Evolutionary conservation across 2,329 filamentous ascomycete genomes (phyloP).

Genomic region (Curvularia sp.): DNA sequence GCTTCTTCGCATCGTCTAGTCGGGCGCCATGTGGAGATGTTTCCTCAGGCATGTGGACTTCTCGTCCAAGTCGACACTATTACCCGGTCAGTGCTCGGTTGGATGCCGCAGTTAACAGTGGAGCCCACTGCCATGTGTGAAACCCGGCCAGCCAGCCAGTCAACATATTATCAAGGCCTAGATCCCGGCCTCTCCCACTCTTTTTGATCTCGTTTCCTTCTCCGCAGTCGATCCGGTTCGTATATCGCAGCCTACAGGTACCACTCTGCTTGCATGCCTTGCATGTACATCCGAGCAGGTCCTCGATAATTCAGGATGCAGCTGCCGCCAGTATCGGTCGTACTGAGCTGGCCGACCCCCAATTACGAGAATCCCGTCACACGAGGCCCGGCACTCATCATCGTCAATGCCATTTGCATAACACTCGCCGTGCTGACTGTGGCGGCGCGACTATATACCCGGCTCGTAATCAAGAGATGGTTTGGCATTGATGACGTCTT

Average conservation of each 20-base stretch:
- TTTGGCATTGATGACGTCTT: slow-evolving; percentile 54
- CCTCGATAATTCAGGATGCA: slow-evolving; percentile 32
- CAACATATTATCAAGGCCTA: slow-evolving; percentile 11
- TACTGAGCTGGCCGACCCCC: slow-evolving; percentile 49
- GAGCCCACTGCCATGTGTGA: slow-evolving; percentile 9
- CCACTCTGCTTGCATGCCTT: slow-evolving; percentile 13
- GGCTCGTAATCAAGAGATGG: slow-evolving; percentile 51
- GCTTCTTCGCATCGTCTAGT: not conserved
- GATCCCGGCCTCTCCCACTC: not conserved
- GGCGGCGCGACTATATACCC: slow-evolving; percentile 50
- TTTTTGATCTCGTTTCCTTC: slow-evolving; percentile 5
- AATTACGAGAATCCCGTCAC: slow-evolving; percentile 52
- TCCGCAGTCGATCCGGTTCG: slow-evolving; percentile 1
- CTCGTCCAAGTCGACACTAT: slow-evolving; percentile 12
- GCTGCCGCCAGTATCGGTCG: slow-evolving; percentile 38
- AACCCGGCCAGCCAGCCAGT: not conserved
- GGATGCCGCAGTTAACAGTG: slow-evolving; percentile 4
- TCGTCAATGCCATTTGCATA: slow-evolving; percentile 52
- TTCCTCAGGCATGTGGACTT: not conserved
- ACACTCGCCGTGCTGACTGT: slow-evolving; percentile 48
- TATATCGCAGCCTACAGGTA: not conserved
- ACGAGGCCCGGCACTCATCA: slow-evolving; percentile 50
- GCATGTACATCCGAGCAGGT: slow-evolving; percentile 9
- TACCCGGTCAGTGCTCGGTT: slow-evolving; percentile 6
- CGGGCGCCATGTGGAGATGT: not conserved